These are phyloP conservation scores for Aspergillus homomorphus DNA, from an alignment of 495 filamentous ascomycete species.

Conservation along the genomic window DNA sequence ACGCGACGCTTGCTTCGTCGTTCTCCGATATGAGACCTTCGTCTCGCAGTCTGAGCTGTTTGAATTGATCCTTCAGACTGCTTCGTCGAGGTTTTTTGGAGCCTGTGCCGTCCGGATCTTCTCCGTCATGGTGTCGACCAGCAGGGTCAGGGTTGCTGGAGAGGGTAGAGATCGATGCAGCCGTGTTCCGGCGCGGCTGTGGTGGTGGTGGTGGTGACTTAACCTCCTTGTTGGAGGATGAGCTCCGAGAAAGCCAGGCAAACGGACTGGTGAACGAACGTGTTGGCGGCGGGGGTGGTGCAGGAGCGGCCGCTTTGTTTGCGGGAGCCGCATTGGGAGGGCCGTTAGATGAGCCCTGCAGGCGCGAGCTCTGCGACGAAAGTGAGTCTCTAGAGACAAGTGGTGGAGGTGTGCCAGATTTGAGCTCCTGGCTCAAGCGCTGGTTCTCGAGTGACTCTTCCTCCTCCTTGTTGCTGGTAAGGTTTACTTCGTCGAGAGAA, in stretches of 20 bases:
- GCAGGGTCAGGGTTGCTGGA: conserved; percentile 71
- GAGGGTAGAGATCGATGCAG: conserved; percentile 69
- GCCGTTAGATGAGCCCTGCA: conserved; percentile 48
- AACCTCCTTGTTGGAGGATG: conserved; percentile 57
- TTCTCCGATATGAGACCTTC: conserved; percentile 58
- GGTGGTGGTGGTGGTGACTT: conserved; percentile 50
- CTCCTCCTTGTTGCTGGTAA: conserved; percentile 54
- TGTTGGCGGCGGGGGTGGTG: conserved; percentile 43
- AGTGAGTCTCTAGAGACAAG: conserved; percentile 50
- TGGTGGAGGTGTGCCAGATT: conserved; percentile 46
- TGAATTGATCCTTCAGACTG: conserved; percentile 83
- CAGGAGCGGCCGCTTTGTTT: conserved; percentile 38
- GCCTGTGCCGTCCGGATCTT: conserved; percentile 50
- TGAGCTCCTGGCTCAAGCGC: conserved; percentile 18
- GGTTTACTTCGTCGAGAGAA: conserved; percentile 68
- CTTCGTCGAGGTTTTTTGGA: conserved; percentile 54
- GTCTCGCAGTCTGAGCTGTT: conserved; percentile 74
- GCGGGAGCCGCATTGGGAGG: conserved; percentile 49
- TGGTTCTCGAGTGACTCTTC: conserved; percentile 28
- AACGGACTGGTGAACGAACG: conserved; percentile 79
- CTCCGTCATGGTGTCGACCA: conserved; percentile 63
- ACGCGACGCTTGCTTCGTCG: conserved; percentile 35
- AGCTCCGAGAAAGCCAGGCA: conserved; percentile 78
- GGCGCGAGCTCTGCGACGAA: conserved; percentile 35
- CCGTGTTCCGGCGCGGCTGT: conserved; percentile 60